Percentiles rank a stretch among this genome's conserved stretches.
These are phyloP conservation scores for Trematosphaeria pertusa DNA, from an alignment of 2,329 filamentous ascomycete species.

Conservation along the genomic window DNA sequence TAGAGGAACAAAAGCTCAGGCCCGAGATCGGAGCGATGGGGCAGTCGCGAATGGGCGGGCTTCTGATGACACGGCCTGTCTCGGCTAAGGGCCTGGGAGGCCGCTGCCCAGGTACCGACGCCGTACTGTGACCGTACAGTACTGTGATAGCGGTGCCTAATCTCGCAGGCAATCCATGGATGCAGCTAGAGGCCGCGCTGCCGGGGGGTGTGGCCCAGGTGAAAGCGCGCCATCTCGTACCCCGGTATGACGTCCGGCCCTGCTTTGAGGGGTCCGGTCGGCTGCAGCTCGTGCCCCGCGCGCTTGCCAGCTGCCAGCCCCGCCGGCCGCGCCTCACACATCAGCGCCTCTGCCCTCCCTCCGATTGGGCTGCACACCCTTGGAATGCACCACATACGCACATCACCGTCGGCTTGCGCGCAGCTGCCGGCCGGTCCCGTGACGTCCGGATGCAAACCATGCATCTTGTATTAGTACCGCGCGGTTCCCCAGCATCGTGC, in stretches of 20 bases:
- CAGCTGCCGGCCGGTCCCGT: constrained; percentile 4
- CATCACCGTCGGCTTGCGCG: background rate
- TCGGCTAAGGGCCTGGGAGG: background rate
- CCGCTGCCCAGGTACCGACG: too few species aligned
- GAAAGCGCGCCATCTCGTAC: too few species aligned
- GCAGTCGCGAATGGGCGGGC: background rate
- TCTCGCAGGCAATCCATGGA: background rate
- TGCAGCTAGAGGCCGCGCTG: background rate
- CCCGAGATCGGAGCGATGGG: constrained; percentile 10
- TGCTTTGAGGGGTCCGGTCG: background rate
- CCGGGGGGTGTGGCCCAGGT: too few species aligned
- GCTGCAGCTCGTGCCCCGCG: background rate
- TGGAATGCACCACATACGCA: background rate
- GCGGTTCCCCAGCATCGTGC: too few species aligned
- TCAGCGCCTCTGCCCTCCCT: background rate
- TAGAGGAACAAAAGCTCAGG: constrained; percentile 30
- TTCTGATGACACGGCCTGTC: background rate
- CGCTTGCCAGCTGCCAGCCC: background rate
- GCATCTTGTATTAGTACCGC: too few species aligned
- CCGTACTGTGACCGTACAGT: too few species aligned
- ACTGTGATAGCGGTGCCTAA: background rate
- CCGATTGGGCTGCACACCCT: background rate
- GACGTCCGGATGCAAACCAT: background rate
- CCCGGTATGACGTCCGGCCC: too few species aligned
- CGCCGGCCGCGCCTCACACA: background rate